These are phyloP conservation scores for Eremothecium coryli DNA, from an alignment of 1,139 yeast genomes.

Conservation along the genomic window DNA sequence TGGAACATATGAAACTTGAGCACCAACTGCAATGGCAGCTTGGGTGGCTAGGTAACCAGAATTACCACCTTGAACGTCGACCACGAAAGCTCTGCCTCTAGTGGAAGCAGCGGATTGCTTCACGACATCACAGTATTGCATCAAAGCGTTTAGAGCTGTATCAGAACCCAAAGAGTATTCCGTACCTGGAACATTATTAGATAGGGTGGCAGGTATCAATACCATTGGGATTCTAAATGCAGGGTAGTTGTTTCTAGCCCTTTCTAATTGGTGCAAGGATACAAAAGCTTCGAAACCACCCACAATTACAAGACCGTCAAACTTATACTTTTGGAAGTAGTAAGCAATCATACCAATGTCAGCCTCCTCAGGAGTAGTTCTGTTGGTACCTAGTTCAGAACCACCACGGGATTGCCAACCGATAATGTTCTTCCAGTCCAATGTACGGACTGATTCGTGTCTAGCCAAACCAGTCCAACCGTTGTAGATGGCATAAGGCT, in stretches of 20 bases:
- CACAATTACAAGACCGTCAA: constrained; percentile 64
- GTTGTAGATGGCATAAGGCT: constrained; percentile 61
- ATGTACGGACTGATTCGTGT: constrained; percentile 55
- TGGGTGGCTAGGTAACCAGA: constrained; percentile 70
- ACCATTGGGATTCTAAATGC: constrained; percentile 70
- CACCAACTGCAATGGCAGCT: constrained; percentile 62
- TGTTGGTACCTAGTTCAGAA: constrained; percentile 73
- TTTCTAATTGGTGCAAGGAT: constrained; percentile 57
- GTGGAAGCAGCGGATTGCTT: constrained; percentile 74
- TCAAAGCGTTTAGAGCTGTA: constrained; percentile 67
- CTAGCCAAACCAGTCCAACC: constrained; percentile 73
- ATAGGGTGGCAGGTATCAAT: constrained; percentile 71
- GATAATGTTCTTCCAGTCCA: constrained; percentile 61
- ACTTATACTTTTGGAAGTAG: constrained; percentile 60
- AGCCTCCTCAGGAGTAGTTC: constrained; percentile 56
- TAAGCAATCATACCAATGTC: constrained; percentile 70
- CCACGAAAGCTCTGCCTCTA: constrained; percentile 67
- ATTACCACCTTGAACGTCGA: constrained; percentile 83
- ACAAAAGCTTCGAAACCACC: constrained; percentile 79
- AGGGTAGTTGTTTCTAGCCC: constrained; percentile 56
- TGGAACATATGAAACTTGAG: constrained; percentile 69
- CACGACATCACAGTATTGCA: constrained; percentile 69
- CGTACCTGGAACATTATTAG: constrained; percentile 78
- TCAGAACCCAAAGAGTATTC: constrained; percentile 73
- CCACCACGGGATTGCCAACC: constrained; percentile 74